Evolutionary conservation across 306 rosid species (phyloP), one percentile per base, ranked within the genome.

Genomic region (Glycine latifolia): DNA sequence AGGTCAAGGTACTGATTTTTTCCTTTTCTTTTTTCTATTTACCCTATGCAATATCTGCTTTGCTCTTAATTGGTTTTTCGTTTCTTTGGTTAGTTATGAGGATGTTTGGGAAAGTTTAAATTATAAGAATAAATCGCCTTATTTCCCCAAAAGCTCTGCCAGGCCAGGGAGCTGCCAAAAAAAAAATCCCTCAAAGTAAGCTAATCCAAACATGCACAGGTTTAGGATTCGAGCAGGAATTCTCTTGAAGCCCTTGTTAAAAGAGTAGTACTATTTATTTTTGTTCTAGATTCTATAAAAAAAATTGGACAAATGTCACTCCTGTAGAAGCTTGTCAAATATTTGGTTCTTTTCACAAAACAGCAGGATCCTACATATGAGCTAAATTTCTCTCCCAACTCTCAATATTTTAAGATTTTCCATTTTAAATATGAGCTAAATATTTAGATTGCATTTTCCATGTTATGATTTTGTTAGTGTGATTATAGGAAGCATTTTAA

Each of bases 1-100:
- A 96, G 82, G 99, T 96, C 91, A 96, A 96, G 99, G 99, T 96
- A 92, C 61, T 67, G 52, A 71, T 26, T 26, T 26, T 26, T 26
- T 26, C 31, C 31, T 26, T 26, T 37, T 17, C 8, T 53, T 17
- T 50, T 35, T 79, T 56, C 50, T 54, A 73, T 59, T 43, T 47
- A 76, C 39, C 59, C 14, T 59, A 41, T 50, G 75, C 50, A 48
- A 59, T 35, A 69, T 80, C 79, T 80, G 66, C 59, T 50, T 6
- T 67, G 37, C 11, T 83, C 80, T 46, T 60, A 56, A 41, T 49
- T 9, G 75, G 43, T 11, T 79, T 26, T 65, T 66, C 31, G 33
- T 71, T 72, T 35, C 56, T 33, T 81, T 77, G 78, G 47, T 77
- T 78, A 1, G 33, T 15, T 15, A 67, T n/a, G 44, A 8, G 4